Evolutionary conservation across 2,329 filamentous ascomycete species (phyloP), one percentile per base, ranked within the genome.

Genomic region (Aspergillus alliaceus): DNA sequence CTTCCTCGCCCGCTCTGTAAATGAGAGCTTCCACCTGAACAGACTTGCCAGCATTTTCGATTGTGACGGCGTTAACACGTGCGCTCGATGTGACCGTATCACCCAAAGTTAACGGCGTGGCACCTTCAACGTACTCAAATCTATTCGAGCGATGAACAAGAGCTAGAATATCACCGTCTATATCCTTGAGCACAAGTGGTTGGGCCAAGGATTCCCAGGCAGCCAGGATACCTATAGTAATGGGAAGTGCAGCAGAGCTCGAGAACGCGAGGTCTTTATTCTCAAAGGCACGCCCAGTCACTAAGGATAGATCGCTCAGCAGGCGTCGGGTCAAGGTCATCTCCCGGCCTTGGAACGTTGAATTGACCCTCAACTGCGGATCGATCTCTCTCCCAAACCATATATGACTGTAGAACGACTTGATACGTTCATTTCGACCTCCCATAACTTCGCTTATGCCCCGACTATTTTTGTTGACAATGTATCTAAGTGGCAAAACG

Each of bases 381-480:
- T 92, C 81, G 27, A 80, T 75, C 64, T 96, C 91, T 52, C 91
- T 82, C 31, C 90, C 93, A 66, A 98, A 97, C 93, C 93, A 98
- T 60, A 95, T 87, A 65, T 86, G 86, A 86, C 93, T 97, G 82
- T 98, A 98, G 73, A 98, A 98, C 75, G 95, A 89, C 81, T 97
- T 97, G 82, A 97, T 96, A 60, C 91, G 88, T 70, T 96, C 91
- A 72, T 97, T 98, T 67, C 95, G 90, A 47, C 85, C 86, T 24
- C 91, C 84, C 92, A 97, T 98, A 59, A 96, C 88, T 75, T 98
- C 93, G 58, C 88, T 89, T 62, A 98, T 88, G 75, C 96, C 90
- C n/a, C n/a, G n/a, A n/a, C n/a, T n/a, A n/a, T n/a, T n/a, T n/a
- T n/a, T n/a, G n/a, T n/a, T n/a, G n/a, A n/a, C n/a, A n/a, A n/a